Conservation (phyloP, 2,329 filamentous ascomycete genomes). For the Trichoderma sp. region DNA sequence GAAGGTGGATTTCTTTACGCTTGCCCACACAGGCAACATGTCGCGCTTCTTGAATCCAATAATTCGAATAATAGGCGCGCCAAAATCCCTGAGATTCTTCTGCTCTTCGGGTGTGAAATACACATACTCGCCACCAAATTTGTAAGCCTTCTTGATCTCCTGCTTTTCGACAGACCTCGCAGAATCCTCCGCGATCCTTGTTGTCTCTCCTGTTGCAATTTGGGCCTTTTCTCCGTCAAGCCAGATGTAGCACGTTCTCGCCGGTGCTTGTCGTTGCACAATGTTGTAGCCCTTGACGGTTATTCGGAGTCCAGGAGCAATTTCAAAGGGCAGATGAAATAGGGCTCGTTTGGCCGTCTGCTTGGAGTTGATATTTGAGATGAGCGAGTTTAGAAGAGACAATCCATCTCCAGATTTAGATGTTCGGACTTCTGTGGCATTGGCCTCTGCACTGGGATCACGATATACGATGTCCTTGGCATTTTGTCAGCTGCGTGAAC, state of each 20-base stretch:
- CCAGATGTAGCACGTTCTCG: slow-evolving; percentile 83
- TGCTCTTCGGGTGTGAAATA: slow-evolving; percentile 84
- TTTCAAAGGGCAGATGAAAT: slow-evolving; percentile 84
- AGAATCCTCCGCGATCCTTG: slow-evolving; percentile 73
- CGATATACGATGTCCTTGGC: slow-evolving; percentile 84
- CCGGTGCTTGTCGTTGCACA: slow-evolving; percentile 77
- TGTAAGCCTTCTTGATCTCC: slow-evolving; percentile 89
- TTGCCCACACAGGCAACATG: slow-evolving; percentile 77
- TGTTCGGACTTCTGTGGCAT: slow-evolving; percentile 51
- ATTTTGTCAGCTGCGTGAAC: not conserved
- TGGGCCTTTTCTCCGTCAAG: slow-evolving; percentile 81
- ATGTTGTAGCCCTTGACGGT: slow-evolving; percentile 92
- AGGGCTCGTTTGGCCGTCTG: slow-evolving; percentile 80
- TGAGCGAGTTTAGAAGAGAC: slow-evolving; percentile 71
- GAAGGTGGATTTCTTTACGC: slow-evolving; percentile 81
- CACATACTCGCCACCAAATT: slow-evolving; percentile 88
- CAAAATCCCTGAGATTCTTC: slow-evolving; percentile 73
- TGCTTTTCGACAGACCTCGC: slow-evolving; percentile 71
- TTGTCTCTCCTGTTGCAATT: slow-evolving; percentile 72
- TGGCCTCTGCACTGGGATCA: slow-evolving; percentile 66
- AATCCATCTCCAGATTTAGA: slow-evolving; percentile 73
- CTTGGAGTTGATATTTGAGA: slow-evolving; percentile 88
- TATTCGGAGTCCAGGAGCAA: slow-evolving; percentile 80
- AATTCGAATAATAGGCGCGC: slow-evolving; percentile 77
- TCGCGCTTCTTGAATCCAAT: slow-evolving; percentile 88